Evolutionary conservation across 2,329 filamentous ascomycete genomes (phyloP).

Genomic region (Cladophialophora immunda): DNA sequence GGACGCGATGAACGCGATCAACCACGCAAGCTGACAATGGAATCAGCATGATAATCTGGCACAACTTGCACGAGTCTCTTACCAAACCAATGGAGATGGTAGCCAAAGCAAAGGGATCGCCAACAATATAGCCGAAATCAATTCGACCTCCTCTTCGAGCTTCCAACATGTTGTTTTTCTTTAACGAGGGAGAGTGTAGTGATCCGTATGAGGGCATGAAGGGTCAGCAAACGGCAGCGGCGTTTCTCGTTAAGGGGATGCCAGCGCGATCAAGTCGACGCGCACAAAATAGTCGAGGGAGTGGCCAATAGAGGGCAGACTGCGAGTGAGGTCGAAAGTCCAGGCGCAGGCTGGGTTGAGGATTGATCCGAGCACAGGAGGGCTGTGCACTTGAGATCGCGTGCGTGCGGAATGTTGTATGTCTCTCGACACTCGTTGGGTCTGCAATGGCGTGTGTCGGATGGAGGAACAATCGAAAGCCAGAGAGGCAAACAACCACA

Average conservation of each 20-base stretch:
- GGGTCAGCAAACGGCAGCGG: constrained; percentile 24
- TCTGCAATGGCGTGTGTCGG: constrained; percentile 20
- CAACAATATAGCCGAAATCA: constrained; percentile 86
- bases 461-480: constrained; percentile 16
- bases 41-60: constrained; percentile 26
- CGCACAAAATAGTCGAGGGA: constrained; percentile 15
- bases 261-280: neutral
- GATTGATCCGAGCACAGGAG: constrained; percentile 31
- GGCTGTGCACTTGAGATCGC: constrained; percentile 21
- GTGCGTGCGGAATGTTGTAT: constrained; percentile 23
- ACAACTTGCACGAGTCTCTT: constrained; percentile 53
- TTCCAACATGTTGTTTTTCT: constrained; percentile 57
- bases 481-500: constrained; percentile 25
- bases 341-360: constrained; percentile 32
- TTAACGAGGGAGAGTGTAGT: constrained; percentile 78
- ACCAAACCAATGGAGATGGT: constrained; percentile 92
- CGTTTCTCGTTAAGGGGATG: constrained; percentile 18
- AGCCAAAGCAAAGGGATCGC: constrained; percentile 94
- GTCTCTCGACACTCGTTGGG: constrained; percentile 5
- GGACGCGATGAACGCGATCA: constrained; percentile 88
- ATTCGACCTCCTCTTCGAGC: constrained; percentile 54
- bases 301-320: constrained; percentile 4
- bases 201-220: constrained; percentile 80
- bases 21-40: constrained; percentile 87
- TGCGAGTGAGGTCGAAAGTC: constrained; percentile 21